Base-by-base conservation (phyloP, 179 eudicot genomes). In the Spinacia oleracea region DNA sequence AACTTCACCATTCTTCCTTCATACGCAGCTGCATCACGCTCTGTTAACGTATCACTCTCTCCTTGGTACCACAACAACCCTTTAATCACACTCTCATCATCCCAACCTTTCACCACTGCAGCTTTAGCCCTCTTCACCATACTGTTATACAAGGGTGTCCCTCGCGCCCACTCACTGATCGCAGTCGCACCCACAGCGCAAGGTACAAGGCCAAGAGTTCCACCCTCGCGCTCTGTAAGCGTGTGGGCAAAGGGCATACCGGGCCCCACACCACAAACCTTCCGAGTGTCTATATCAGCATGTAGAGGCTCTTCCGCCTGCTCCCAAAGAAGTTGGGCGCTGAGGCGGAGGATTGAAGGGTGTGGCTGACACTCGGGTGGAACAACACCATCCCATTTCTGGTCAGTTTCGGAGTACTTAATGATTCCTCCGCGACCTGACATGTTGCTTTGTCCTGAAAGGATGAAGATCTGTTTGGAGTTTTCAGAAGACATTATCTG, bases 381-480 rank as follows among this genome's bases (percentile, higher is more conserved):
- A 43, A 92, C 85, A 56, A 89, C 81, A 77, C 88, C 83, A 91
- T 94, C 88, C 94, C 91, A 92, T 78, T 75, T 51, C 27, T 51
- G 58, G 63, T 71, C 32, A 46, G 88, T 48, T 76, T 82, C 78
- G 59, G 55, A 50, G 70, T 60, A 80, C 42, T 48, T 40, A 18
- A 68, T 66, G 1, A 94, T 85, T 40, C 98, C 97, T 75, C 98
- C 98, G 7, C 94, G 84, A 53, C 98, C 97, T n/a, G 97, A 80
- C 98, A 94, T 94, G 93, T 94, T 94, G 92, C 95, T 91, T 74
- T 94, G 98, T 35, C 97, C 98, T 20, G 97, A 91, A 9, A 94
- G 84, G 56, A 94, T 89, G 90, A 93, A 94, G 81, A 94, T 87
- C 9, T 92, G 86, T 42, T 83, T 85, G 68, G 20, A n/a, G 5